Base-by-base conservation (phyloP, 495 filamentous ascomycete species). In the Penicillium antarcticum region DNA sequence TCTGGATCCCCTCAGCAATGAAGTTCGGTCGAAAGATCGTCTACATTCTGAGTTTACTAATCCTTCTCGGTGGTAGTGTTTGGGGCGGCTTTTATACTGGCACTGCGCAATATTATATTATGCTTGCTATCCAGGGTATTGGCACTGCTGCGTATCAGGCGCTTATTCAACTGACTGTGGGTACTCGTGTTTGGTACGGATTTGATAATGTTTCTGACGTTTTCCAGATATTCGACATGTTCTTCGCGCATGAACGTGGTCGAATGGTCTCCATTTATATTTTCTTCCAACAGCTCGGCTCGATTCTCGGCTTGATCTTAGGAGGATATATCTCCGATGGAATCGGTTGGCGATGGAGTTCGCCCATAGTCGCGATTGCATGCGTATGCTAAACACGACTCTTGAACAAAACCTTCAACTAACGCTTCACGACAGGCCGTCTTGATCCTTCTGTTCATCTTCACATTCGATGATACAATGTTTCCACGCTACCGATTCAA, bases 381-480 rank as follows among this genome's bases (percentile, higher is more conserved):
- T 60, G 61, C 36, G 64, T 62, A 53, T 26, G 64, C 12, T 12
- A 2, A 9, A 2, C 11, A 29, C 9, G 4, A 3, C 3, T 35
- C 9, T 32, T 29, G 9, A 13, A 19, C 19, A n/a, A 11, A 13
- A 9, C 5, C 24, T 13, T 13, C 21, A 35, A 14, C 19, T 52
- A 48, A 52, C 47, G 2, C 2, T 16, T 9, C 4, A 5, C 17
- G 14, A 17, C 19, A 63, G 56, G 61, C 57, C 40, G 52, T 61
- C 4, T 26, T 67, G 18, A 61, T 68, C 4, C 19, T 70, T 5
- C 37, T 69, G 1, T 67, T 71, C 34, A 54, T 69, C 36, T 65
- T 71, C 54, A 65, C 57, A 13, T 66, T 71, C 21, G 66, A 71
- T 23, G 68, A 69, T 24, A 64, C 68, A 19, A 63, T 71, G 55